These are phyloP conservation scores for Ophiostoma ips DNA, from an alignment of 2,329 filamentous ascomycete genomes.

Conservation along the genomic window DNA sequence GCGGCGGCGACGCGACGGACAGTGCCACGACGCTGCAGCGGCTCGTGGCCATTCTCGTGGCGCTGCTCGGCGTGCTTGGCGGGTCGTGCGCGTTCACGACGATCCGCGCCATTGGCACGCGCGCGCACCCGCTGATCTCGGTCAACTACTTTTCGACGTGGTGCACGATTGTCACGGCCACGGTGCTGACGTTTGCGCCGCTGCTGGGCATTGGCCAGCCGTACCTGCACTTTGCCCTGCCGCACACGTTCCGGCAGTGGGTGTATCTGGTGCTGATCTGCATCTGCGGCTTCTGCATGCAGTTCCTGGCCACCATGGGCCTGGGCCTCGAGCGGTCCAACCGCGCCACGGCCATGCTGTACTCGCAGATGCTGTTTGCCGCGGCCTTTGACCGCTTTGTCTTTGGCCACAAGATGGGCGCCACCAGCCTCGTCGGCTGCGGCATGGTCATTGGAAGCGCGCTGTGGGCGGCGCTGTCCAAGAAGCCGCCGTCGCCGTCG, in stretches of 20 bases:
- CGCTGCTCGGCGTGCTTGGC: constrained; percentile 65
- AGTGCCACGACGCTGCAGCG: constrained; percentile 8
- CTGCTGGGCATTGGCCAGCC: constrained; percentile 32
- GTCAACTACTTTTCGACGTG: constrained; percentile 72
- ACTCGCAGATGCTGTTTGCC: constrained; percentile 44
- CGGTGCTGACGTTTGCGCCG: constrained; percentile 42
- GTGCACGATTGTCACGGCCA: constrained; percentile 52
- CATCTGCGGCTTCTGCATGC: constrained; percentile 65
- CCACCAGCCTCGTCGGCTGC: constrained; percentile 35
- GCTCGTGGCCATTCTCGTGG: constrained; percentile 21
- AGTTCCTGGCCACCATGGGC: constrained; percentile 71
- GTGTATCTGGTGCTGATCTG: constrained; percentile 53
- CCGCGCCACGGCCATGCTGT: constrained; percentile 42
- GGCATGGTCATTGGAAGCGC: constrained; percentile 39
- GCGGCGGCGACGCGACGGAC: constrained; percentile 1
- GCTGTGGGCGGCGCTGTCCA: constrained; percentile 27
- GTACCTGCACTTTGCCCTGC: constrained; percentile 29
- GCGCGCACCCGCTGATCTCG: constrained; percentile 68
- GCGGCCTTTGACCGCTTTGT: constrained; percentile 37
- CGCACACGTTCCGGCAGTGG: constrained; percentile 42
- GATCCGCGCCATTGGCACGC: constrained; percentile 65
- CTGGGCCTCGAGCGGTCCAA: constrained; percentile 53
- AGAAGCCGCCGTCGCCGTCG: constrained; percentile 6
- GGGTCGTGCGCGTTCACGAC: constrained; percentile 59
- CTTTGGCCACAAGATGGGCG: constrained; percentile 36